phyloP scores from a whole-genome alignment of 31 red algal species.

The Porphyra umbilicalis region DNA sequence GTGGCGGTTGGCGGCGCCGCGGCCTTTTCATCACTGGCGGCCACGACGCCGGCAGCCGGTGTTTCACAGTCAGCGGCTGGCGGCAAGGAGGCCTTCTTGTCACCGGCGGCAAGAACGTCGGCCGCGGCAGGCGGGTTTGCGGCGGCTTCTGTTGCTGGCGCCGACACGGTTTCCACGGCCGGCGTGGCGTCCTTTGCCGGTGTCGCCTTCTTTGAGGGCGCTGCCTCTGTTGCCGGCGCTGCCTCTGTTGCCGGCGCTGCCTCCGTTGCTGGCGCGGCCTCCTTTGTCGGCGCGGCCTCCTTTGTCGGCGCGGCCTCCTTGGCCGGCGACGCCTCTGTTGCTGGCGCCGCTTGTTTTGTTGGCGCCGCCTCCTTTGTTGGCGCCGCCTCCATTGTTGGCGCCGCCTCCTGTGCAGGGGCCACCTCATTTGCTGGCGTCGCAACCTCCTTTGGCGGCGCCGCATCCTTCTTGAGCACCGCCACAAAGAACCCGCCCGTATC shows the following conservation, averaged over 20 bases:
- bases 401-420: conserved; percentile 2
- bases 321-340: too few species aligned
- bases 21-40: too few species aligned
- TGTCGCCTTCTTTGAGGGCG: neutral
- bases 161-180: conserved; percentile 5
- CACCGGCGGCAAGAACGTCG: too few species aligned
- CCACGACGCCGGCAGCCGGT: too few species aligned
- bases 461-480: conserved; percentile 56
- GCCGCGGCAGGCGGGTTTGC: too few species aligned
- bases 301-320: too few species aligned
- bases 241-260: neutral
- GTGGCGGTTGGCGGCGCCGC: too few species aligned
- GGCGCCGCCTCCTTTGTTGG: neutral
- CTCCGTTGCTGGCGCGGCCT: neutral
- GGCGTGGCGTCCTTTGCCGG: conserved; percentile 4
- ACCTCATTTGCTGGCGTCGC: neutral
- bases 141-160: neutral
- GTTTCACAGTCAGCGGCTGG: too few species aligned
- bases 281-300: neutral
- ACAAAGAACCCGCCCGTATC: conserved; percentile 92
- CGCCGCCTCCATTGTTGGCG: neutral
- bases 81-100: too few species aligned
- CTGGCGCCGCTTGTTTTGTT: neutral
- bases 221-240: neutral
- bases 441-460: neutral